Evolutionary conservation across 2,329 filamentous ascomycete species (phyloP).

Genomic region (Phaeophleospora eucalypticola): DNA sequence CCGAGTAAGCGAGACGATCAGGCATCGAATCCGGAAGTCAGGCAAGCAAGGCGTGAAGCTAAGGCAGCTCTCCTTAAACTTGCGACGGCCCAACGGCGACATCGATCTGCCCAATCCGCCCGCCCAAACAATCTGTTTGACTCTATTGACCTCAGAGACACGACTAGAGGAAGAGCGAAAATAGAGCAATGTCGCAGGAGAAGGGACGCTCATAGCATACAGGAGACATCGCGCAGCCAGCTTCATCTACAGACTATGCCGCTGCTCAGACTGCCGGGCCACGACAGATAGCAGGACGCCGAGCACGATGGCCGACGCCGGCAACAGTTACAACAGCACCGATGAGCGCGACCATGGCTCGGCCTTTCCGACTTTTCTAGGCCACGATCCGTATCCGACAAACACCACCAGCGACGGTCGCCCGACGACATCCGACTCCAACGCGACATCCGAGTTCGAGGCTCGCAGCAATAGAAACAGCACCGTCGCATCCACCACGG

Average conservation of each 20-base stretch:
- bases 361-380: slow-evolving; percentile 28
- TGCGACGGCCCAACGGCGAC: no score
- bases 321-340: not conserved
- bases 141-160: no score
- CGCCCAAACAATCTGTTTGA: no score
- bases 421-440: slow-evolving; percentile 11
- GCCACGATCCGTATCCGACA: slow-evolving; percentile 20
- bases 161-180: no score
- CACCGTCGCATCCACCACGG: slow-evolving; percentile 36
- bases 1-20: no score
- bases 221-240: no score
- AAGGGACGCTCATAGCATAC: no score
- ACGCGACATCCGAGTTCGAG: slow-evolving; percentile 21
- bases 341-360: not conserved
- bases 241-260: not conserved
- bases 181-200: no score
- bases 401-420: slow-evolving; percentile 4
- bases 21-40: no score
- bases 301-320: slow-evolving; percentile 1
- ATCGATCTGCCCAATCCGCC: no score
- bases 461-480: slow-evolving; percentile 13
- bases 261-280: not conserved
- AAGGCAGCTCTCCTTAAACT: no score
- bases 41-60: no score
- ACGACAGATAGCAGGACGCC: slow-evolving; percentile 5